Evolutionary conservation across 164 flowering plant species (phyloP), one percentile per base, ranked within the genome.

Genomic region (Vitis rotundifolia): DNA sequence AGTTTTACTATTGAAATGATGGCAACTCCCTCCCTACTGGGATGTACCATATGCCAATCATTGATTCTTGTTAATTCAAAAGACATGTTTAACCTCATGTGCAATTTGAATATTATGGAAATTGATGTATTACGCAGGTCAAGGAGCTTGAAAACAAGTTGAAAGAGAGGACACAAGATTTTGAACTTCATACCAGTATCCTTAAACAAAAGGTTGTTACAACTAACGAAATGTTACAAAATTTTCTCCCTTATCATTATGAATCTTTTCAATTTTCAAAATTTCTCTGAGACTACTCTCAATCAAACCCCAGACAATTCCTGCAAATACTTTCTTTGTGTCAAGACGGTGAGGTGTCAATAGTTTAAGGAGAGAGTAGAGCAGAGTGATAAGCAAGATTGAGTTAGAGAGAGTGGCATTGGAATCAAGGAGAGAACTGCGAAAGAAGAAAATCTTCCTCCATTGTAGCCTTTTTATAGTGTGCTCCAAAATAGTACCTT

Each of bases 81-180:
- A 16, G 11, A 26, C 4, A 5, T 37, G 59, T 59, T 26, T 22
- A 12, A 59, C 28, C 37, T 59, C 14, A 1, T 59, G 44, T 59
- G 28, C 5, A 26, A 11, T 59, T 18, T 59, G 61, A 59, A 37
- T 59, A 6, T 5, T 37, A 37, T 37, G 44, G 44, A 37, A 37
- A 37, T 37, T 5, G 44, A 11, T 5, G 44, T 37, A 37, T 37
- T 6, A 37, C 0, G 44, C 71, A 73, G 76, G 64, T 73, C 3
- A 68, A 61, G 56, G 67, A 73, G 51, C 64, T 63, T 19, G 72
- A 73, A 8, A 68, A 63, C 72, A 57, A 54, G 66, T 63, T 73
- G 63, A 73, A 67, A 73, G 76, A 67, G 13, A 73, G 63, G 49
- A 55, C 61, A 73, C 71, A 52, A 19, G 76, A 67, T 31, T 68